Evolutionary conservation across 768 basidiomycete species (phyloP), one percentile per base, ranked within the genome.

Genomic region (Naganishia vishniacii): DNA sequence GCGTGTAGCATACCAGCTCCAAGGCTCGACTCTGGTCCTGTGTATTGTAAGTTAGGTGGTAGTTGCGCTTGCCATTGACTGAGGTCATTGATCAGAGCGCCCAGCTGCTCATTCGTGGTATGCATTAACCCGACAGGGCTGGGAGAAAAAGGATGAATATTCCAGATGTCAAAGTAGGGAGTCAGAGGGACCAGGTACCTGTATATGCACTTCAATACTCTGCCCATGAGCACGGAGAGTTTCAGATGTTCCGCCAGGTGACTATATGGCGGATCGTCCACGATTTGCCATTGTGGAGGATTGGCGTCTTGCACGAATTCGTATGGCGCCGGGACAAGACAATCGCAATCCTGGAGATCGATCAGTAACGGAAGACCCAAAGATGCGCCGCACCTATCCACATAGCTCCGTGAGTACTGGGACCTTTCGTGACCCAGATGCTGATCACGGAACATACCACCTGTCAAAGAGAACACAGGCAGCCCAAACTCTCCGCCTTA

Each of bases 301-400:
- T 68, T 62, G 26, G 41, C 42, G 25, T 71, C 72, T 7, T 72
- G 73, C 0, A 73, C 65, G 60, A 78, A 74, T 71, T 91, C 87
- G 46, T 89, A 91, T 1, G 89, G 89, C 9, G 90, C 90, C 0
- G 93, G 93, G 34, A 95, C 81, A 60, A 92, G 86, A 4, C 89
- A 88, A 77, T 99, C 94, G 77, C 95, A 99, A 76, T 99, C 95
- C 69, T 88, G 85, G 1, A 98, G 84, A 75, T 97, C 93, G 67
- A 99, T 94, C 88, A 94, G 89, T 75, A 86, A 88, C 2, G 94
- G 94, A 69, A 91, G 89, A 0, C 94, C 94, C 70, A 91, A 90
- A 25, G 89, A 86, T 40, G 92, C 80, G 73, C 88, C 89, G 61
- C 86, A 83, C 89, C 89, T 90, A 40, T 13, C 8, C 23, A 40